A percentile compares a stretch with the other conserved stretches of the same genome.
phyloP scores from a whole-genome alignment of 2,329 filamentous ascomycete genomes.

The Fusarium nanum region DNA sequence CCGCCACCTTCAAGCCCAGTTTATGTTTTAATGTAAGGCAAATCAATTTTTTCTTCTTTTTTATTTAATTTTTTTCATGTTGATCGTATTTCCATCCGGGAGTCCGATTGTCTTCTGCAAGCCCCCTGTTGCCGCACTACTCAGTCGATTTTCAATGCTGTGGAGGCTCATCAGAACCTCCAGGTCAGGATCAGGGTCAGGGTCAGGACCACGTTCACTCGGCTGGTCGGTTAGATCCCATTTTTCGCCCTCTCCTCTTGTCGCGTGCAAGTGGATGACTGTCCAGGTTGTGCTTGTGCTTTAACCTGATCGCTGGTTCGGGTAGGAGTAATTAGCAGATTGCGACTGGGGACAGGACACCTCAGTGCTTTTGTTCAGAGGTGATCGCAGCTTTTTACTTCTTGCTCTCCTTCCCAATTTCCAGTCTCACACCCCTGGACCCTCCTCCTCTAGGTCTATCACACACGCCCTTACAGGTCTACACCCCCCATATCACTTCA shows the following conservation, averaged over 20 bases:
- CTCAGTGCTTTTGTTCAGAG: not conserved
- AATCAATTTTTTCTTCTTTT: not conserved
- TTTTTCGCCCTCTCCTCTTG: conserved; percentile 44
- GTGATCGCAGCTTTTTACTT: conserved; percentile 2
- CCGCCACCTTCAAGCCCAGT: conserved; percentile 1
- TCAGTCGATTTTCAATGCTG: conserved; percentile 36
- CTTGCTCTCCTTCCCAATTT: not conserved
- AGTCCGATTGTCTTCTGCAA: conserved; percentile 13
- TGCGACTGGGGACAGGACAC: conserved; percentile 26
- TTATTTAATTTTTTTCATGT: not conserved
- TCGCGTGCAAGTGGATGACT: conserved; percentile 43
- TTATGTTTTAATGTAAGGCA: not conserved
- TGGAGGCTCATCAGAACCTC: conserved; percentile 19
- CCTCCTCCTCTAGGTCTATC: not conserved
- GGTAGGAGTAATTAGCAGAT: conserved; percentile 47
- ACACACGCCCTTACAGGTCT: not conserved
- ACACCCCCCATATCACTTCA: conserved; percentile 11
- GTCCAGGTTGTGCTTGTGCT: conserved; percentile 21
- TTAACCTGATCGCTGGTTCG: conserved; percentile 45
- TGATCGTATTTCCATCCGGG: not conserved
- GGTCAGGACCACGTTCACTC: not conserved
- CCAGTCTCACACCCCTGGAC: not conserved
- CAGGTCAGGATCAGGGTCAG: not conserved
- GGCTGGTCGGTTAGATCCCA: conserved; percentile 42
- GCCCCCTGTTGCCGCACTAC: conserved; percentile 37